Base-by-base conservation (phyloP, 1,284 basidiomycete genomes). In the Kalmanozyma brasiliensis region DNA sequence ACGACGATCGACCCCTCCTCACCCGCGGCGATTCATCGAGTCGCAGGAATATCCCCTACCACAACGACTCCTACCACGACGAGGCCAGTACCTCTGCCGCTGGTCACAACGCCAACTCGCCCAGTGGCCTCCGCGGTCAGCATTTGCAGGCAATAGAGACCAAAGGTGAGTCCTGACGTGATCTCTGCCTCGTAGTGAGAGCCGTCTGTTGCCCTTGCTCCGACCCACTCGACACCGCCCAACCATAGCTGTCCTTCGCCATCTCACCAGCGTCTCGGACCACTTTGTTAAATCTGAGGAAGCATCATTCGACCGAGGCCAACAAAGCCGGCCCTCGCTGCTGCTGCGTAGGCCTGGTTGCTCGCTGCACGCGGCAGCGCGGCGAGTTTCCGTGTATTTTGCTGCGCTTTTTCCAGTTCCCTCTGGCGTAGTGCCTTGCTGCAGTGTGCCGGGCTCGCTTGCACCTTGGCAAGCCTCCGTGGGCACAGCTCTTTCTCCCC, bases 131-230 rank as follows among this genome's bases (percentile, higher is more conserved):
- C 49, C 66, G 61, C 9, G 46, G 42, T 17, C 52, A 52, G 11
- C 56, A 55, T 8, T 20, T 69, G 30, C 58, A 61, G 22, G 51
- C 57, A 34, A 55, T 71, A 33, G 68, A 71, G 14, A 71, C 68
- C 42, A 71, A 71, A 58, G 60, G 68, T 71, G 55, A 71, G 68
- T 71, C 26, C 40, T 32, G 6, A 17, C 16, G 10, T n/a, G 8
- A 11, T 33, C 32, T 19, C 20, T 29, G 17, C 20, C 32, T 9
- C 22, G 13, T 10, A 20, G 35, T 20, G 33, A 23, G 35, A 45
- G 45, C 46, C 22, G 13, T 26, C 36, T 33, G 20, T 23, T 33
- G 38, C 41, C 42, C 37, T 47, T 49, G 47, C 51, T 52, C 26
- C 38, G 11, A n/a, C 26, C 42, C 26, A 37, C 45, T 2, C n/a